Evolutionary conservation across 1,284 basidiomycete species (phyloP).

Genomic region (Jaminaea rosea): DNA sequence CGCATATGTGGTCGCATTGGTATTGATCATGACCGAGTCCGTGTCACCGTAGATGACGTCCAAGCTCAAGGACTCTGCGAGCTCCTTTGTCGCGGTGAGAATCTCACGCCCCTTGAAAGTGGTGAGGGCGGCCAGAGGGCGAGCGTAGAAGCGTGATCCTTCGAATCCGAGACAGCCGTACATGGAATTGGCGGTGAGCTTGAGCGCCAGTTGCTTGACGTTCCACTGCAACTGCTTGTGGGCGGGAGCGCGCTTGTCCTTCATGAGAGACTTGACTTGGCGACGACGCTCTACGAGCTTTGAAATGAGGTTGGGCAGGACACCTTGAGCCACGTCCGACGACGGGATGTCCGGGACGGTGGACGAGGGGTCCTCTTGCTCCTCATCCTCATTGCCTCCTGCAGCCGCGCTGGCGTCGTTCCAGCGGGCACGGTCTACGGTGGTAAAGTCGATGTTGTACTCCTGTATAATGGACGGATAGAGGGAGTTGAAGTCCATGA

Average conservation of each 20-base stretch:
- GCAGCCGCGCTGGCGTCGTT: constrained; percentile 3
- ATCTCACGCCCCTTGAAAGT: constrained; percentile 98
- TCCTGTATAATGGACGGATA: constrained; percentile 99
- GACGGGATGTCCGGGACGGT: constrained; percentile 81
- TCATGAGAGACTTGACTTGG: constrained; percentile 91
- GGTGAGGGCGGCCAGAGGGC: constrained; percentile 87
- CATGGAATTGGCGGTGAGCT: constrained; percentile 99
- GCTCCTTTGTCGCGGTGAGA: constrained; percentile 79
- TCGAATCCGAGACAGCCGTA: constrained; percentile 99
- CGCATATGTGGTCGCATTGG: constrained; percentile 75
- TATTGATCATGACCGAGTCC: constrained; percentile 97
- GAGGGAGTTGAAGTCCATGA: constrained; percentile 99
- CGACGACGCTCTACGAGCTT: constrained; percentile 80
- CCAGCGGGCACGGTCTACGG: constrained; percentile 58
- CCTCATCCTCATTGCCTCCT: constrained; percentile 1
- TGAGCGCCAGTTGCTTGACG: constrained; percentile 93
- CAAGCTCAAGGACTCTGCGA: constrained; percentile 79
- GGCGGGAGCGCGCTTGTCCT: constrained; percentile 66
- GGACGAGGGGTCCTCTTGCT: constrained; percentile 58
- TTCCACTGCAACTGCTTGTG: constrained; percentile 80
- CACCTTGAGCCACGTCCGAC: constrained; percentile 66
- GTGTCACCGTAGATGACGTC: constrained; percentile 99
- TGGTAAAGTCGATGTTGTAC: constrained; percentile 99
- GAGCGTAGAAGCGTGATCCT: constrained; percentile 93
- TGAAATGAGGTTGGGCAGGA: constrained; percentile 89